phyloP scores from a whole-genome alignment of 2,329 filamentous ascomycete genomes.

The Elsinoe necatrix region DNA sequence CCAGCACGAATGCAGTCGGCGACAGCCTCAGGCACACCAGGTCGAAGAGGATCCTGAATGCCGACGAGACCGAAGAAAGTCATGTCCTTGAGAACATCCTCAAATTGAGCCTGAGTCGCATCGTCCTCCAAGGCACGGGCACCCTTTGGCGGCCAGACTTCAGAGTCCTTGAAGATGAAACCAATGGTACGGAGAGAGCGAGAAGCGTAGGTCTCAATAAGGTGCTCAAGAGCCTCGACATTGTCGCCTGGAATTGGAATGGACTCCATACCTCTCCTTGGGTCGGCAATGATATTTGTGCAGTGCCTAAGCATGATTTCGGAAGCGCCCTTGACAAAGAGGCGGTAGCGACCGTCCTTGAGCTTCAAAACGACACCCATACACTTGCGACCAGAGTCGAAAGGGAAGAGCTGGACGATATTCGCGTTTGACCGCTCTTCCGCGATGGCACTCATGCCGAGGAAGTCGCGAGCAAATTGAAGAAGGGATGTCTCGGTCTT shows the following conservation, averaged over 20 bases:
- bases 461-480: constrained; percentile 56
- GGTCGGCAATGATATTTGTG: constrained; percentile 50
- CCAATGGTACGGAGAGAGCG: constrained; percentile 78
- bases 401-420: constrained; percentile 49
- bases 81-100: constrained; percentile 63
- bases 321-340: constrained; percentile 46
- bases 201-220: constrained; percentile 71
- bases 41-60: constrained; percentile 65
- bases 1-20: constrained; percentile 58
- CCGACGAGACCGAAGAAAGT: constrained; percentile 64
- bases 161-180: constrained; percentile 72
- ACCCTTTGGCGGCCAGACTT: constrained; percentile 61
- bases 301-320: constrained; percentile 44
- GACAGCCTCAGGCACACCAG: constrained; percentile 60
- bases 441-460: constrained; percentile 54
- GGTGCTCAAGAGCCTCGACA: constrained; percentile 49
- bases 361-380: constrained; percentile 58
- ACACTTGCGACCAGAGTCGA: constrained; percentile 60
- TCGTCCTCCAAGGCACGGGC: constrained; percentile 54
- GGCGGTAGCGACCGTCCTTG: constrained; percentile 46
- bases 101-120: constrained; percentile 54
- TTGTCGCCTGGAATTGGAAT: constrained; percentile 49
- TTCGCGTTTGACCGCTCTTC: constrained; percentile 55
- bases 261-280: constrained; percentile 47
- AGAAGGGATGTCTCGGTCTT: constrained; percentile 71